Evolutionary conservation across 75 land plant species (phyloP).

Genomic region (Gnetum montanum): DNA sequence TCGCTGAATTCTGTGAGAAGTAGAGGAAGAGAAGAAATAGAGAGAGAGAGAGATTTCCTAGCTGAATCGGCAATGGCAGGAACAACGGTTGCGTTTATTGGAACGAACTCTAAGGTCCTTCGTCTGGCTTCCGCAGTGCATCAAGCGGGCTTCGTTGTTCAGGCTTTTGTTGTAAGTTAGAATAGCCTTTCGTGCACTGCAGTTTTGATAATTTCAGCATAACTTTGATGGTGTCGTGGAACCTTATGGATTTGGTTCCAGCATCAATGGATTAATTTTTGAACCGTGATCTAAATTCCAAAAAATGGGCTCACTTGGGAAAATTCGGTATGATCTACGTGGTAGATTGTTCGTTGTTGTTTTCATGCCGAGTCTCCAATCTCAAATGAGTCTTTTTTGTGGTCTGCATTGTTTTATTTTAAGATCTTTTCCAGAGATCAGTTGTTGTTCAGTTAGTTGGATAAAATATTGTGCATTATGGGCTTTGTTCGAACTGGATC

Average conservation of each 20-base stretch:
- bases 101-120: constrained; percentile 49
- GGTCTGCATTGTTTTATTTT: no score
- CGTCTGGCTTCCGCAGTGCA: constrained; percentile 56
- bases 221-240: neutral
- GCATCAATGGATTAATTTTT: neutral
- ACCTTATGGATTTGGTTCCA: neutral
- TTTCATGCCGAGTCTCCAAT: no score
- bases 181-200: neutral
- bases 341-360: neutral
- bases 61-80: constrained; percentile 7
- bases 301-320: neutral
- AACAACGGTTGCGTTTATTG: constrained; percentile 52
- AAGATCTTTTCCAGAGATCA: no score
- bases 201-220: neutral
- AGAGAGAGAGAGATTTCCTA: neutral
- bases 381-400: no score
- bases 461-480: no score
- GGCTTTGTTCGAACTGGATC: no score
- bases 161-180: constrained; percentile 47
- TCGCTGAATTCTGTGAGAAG: no score
- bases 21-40: neutral
- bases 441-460: no score
- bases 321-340: neutral
- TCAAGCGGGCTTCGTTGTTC: constrained; percentile 42
- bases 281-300: neutral